These are phyloP conservation scores for Beauveria bassiana DNA, from an alignment of 2,329 filamentous ascomycete genomes.

Conservation along the genomic window DNA sequence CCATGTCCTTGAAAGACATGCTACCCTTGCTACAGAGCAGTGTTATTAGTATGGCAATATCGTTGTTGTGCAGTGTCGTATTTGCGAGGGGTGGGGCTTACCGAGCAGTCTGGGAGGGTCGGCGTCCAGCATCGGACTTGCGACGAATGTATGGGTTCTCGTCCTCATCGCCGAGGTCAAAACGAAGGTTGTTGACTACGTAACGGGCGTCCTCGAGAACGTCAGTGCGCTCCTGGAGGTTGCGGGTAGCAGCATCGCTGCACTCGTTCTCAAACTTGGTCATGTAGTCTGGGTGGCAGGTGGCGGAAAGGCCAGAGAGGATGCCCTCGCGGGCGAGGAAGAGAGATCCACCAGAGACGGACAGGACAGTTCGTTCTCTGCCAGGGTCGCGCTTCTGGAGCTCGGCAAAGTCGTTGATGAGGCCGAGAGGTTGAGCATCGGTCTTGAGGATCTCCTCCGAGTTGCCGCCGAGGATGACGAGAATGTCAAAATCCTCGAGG, in stretches of 20 bases:
- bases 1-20: conserved; percentile 70
- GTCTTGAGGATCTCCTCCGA: conserved; percentile 55
- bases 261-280: conserved; percentile 76
- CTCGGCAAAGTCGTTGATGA: conserved; percentile 71
- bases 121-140: conserved; percentile 58
- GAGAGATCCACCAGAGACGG: conserved; percentile 71
- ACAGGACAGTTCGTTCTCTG: conserved; percentile 74
- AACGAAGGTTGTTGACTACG: conserved; percentile 85
- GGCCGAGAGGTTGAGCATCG: conserved; percentile 59
- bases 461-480: conserved; percentile 70
- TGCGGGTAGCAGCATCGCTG: conserved; percentile 62
- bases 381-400: conserved; percentile 71
- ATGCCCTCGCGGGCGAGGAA: conserved; percentile 71
- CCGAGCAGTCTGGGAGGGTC: conserved; percentile 50
- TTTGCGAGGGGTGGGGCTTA: conserved; percentile 30
- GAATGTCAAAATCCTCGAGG: conserved; percentile 69
- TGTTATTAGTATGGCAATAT: conserved; percentile 20
- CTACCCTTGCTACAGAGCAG: conserved; percentile 60
- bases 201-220: conserved; percentile 75
- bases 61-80: not conserved
- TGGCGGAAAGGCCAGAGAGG: conserved; percentile 70
- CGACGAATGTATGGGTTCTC: conserved; percentile 77
- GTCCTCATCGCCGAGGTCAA: conserved; percentile 73
- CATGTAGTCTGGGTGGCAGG: conserved; percentile 73
- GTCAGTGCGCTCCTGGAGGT: conserved; percentile 70